Percentiles rank a stretch among this genome's conserved stretches.
These are phyloP conservation scores for Cynanchum wilfordii DNA, from an alignment of 257 asterid genomes.

Conservation along the genomic window DNA sequence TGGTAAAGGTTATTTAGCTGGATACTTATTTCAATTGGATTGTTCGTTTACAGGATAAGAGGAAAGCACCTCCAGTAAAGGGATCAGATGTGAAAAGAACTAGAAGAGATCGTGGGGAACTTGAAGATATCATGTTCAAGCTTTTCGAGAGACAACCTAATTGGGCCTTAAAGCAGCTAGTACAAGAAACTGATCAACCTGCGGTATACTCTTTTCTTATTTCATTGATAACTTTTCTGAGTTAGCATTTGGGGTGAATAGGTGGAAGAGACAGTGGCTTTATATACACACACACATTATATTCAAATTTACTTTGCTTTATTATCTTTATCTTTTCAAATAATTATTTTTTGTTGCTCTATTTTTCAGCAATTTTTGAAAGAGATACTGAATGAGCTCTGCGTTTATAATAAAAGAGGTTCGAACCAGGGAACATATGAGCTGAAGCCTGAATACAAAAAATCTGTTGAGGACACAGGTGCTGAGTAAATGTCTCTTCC, in stretches of 20 bases:
- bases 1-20: neutral
- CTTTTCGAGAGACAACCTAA: conserved; percentile 88
- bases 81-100: conserved; percentile 79
- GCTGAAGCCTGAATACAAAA: conserved; percentile 91
- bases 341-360: conserved; percentile 12
- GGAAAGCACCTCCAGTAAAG: conserved; percentile 67
- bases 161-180: conserved; percentile 89
- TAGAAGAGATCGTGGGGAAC: conserved; percentile 85
- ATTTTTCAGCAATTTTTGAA: conserved; percentile 77
- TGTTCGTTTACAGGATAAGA: conserved; percentile 61
- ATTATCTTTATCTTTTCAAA: neutral
- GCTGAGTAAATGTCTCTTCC: conserved; percentile 39
- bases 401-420: conserved; percentile 89
- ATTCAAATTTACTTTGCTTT: too few relatives aligned
- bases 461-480: conserved; percentile 78
- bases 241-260: neutral
- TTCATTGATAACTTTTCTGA: conserved; percentile 2
- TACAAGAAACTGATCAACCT: conserved; percentile 92
- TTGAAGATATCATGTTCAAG: conserved; percentile 93
- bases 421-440: conserved; percentile 89
- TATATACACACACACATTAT: too few relatives aligned
- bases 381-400: conserved; percentile 81
- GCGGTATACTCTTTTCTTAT: conserved; percentile 49
- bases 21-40: neutral
- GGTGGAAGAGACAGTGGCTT: neutral